These are phyloP conservation scores for Globisporangium mamillatum DNA, from an alignment of 352 stramenopile species.

Conservation along the genomic window DNA sequence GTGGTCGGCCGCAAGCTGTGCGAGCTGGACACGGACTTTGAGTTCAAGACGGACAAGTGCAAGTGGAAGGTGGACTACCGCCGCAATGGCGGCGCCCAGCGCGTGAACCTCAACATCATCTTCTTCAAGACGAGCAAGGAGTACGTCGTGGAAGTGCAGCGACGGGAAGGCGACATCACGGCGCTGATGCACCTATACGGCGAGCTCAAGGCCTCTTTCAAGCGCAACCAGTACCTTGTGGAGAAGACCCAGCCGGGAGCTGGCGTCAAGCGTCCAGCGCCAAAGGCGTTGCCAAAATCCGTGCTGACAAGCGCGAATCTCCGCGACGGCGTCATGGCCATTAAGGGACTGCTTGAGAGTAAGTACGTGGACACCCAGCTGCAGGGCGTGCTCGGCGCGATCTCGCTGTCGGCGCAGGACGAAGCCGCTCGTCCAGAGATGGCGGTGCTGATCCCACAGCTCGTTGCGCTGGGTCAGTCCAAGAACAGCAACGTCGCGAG, in stretches of 20 bases:
- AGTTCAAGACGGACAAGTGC: slow-evolving; percentile 84
- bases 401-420: slow-evolving; percentile 64
- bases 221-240: slow-evolving; percentile 63
- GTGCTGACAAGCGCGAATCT: slow-evolving; percentile 43
- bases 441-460: slow-evolving; percentile 60
- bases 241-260: slow-evolving; percentile 46
- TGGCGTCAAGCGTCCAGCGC: slow-evolving; percentile 65
- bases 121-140: slow-evolving; percentile 77
- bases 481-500: slow-evolving; percentile 52
- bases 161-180: slow-evolving; percentile 76
- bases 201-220: slow-evolving; percentile 77
- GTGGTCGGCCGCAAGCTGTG: slow-evolving; percentile 80
- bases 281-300: slow-evolving; percentile 57
- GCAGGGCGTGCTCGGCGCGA: slow-evolving; percentile 75
- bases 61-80: slow-evolving; percentile 88
- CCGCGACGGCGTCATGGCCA: slow-evolving; percentile 49
- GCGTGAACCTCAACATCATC: slow-evolving; percentile 74
- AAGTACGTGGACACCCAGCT: slow-evolving; percentile 78
- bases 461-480: slow-evolving; percentile 66
- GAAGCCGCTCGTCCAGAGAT: slow-evolving; percentile 61
- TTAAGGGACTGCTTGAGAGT: slow-evolving; percentile 74
- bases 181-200: slow-evolving; percentile 76
- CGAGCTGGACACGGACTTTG: slow-evolving; percentile 82
- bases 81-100: slow-evolving; percentile 42
- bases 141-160: slow-evolving; percentile 74